Conservation (phyloP, 2,329 filamentous ascomycete genomes). For the Plenodomus biglobosus region DNA sequence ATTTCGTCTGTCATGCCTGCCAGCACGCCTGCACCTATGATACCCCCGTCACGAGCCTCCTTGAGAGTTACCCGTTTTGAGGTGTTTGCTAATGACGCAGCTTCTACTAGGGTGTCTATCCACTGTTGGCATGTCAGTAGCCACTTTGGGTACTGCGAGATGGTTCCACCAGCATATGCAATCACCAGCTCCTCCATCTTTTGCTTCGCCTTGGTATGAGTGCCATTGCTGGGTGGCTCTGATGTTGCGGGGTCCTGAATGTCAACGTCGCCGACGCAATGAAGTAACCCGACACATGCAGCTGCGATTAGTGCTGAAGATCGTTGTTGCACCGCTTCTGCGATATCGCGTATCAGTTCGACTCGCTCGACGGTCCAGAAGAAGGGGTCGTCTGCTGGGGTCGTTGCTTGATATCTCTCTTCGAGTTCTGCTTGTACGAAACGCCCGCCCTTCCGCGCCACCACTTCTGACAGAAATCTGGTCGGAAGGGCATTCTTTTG, state of each 20-base stretch:
- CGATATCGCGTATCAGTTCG: slow-evolving; percentile 64
- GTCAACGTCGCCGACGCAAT: slow-evolving; percentile 67
- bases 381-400: slow-evolving; percentile 38
- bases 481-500: slow-evolving; percentile 67
- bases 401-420: slow-evolving; percentile 57
- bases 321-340: slow-evolving; percentile 68
- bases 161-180: slow-evolving; percentile 78
- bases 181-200: slow-evolving; percentile 66
- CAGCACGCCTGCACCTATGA: slow-evolving; percentile 58
- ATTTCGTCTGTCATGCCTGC: slow-evolving; percentile 49
- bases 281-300: slow-evolving; percentile 68
- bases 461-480: slow-evolving; percentile 70
- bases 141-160: slow-evolving; percentile 77
- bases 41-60: slow-evolving; percentile 57
- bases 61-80: slow-evolving; percentile 54
- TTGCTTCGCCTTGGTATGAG: slow-evolving; percentile 15
- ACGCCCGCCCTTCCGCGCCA: slow-evolving; percentile 48
- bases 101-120: slow-evolving; percentile 59
- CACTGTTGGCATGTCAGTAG: slow-evolving; percentile 68
- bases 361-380: slow-evolving; percentile 65
- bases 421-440: slow-evolving; percentile 44
- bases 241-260: slow-evolving; percentile 26
- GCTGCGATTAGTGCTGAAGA: slow-evolving; percentile 75
- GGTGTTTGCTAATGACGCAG: slow-evolving; percentile 41
- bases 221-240: slow-evolving; percentile 19